Evolutionary conservation across 1,284 basidiomycete genomes (phyloP).

Genomic region (Microbotryum intermedium): DNA sequence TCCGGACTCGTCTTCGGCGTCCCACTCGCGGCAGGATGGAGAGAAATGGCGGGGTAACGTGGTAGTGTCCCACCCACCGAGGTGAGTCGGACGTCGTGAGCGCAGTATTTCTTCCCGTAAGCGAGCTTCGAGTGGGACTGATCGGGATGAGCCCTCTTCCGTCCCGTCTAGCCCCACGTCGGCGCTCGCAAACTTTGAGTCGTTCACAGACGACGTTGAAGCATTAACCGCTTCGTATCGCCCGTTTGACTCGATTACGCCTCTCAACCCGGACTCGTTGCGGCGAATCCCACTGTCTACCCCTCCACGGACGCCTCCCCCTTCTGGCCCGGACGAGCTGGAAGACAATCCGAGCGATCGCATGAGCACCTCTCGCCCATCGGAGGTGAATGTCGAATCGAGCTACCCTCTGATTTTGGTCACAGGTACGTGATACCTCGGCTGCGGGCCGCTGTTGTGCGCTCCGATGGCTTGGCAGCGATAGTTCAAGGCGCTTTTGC

Average conservation of each 20-base stretch:
- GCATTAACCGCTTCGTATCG: slow-evolving; percentile 1
- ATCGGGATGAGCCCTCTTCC: too few relatives aligned
- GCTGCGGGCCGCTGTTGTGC: neutral
- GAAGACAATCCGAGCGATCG: neutral
- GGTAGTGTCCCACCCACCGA: slow-evolving; percentile 10
- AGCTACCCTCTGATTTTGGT: slow-evolving; percentile 5
- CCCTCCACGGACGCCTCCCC: slow-evolving; percentile 9
- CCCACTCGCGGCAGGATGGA: neutral
- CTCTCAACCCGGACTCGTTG: slow-evolving; percentile 2
- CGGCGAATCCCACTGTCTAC: slow-evolving; percentile 10
- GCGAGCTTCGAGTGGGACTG: neutral
- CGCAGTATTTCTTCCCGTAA: neutral
- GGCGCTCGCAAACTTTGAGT: neutral
- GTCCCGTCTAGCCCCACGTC: neutral
- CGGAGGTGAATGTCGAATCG: neutral
- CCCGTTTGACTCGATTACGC: slow-evolving; percentile 1
- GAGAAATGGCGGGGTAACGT: slow-evolving; percentile 2
- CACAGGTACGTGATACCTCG: neutral
- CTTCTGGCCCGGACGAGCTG: neutral
- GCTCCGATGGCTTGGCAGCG: too few relatives aligned
- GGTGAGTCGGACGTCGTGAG: neutral
- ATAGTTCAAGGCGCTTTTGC: neutral
- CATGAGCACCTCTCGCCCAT: neutral
- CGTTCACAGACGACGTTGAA: neutral
- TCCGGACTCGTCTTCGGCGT: neutral